A percentile compares a stretch with the other conserved stretches of the same genome.
Evolutionary conservation across 805 yeast species (phyloP).

Genomic region (Debaryomyces tyrocola): DNA sequence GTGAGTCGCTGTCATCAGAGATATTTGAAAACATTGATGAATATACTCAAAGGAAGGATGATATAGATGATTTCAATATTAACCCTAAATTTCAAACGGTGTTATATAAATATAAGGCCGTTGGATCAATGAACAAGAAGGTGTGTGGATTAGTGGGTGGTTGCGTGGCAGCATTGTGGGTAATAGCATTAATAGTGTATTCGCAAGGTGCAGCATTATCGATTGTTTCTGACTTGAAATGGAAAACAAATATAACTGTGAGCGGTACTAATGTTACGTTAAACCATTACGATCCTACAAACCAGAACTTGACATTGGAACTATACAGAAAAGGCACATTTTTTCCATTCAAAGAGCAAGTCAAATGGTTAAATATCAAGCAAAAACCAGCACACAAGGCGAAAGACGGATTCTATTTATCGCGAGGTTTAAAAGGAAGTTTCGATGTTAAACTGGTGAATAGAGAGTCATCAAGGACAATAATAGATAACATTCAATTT

Average conservation of each 20-base stretch:
- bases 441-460: constrained; percentile 27
- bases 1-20: constrained; percentile 21
- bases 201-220: constrained; percentile 19
- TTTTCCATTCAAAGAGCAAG: constrained; percentile 10
- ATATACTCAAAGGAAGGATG: constrained; percentile 7
- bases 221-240: constrained; percentile 20
- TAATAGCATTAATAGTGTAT: constrained; percentile 24
- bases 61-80: constrained; percentile 20
- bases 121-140: constrained; percentile 5
- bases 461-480: constrained; percentile 21
- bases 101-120: constrained; percentile 14
- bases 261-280: constrained; percentile 32
- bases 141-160: constrained; percentile 4
- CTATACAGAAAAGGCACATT: constrained; percentile 22
- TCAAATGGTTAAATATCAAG: constrained; percentile 28
- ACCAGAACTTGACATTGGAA: constrained; percentile 28
- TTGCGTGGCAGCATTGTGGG: constrained; percentile 21
- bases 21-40: constrained; percentile 31
- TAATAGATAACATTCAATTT: constrained; percentile 36
- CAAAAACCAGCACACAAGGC: constrained; percentile 29
- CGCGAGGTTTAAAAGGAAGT: constrained; percentile 8
- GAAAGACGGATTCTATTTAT: constrained; percentile 31
- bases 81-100: constrained; percentile 23
- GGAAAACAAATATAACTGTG: constrained; percentile 19
- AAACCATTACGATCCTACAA: constrained; percentile 24